These are phyloP conservation scores for Pestalotiopsis sp. DNA, from an alignment of 2,329 filamentous ascomycete species.

Conservation along the genomic window DNA sequence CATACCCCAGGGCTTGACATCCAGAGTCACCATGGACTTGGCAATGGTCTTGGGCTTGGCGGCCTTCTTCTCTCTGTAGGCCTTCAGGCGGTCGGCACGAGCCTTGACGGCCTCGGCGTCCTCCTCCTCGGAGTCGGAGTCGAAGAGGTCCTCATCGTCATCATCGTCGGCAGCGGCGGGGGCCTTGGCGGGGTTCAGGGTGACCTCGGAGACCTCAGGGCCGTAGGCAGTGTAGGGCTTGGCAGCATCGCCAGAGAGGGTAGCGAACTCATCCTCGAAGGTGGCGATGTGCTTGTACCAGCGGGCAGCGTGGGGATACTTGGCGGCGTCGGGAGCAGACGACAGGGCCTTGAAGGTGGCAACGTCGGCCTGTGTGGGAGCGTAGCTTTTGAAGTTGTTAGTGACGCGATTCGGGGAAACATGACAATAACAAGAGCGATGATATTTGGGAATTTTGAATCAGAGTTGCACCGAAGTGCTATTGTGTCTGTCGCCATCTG, in stretches of 20 bases:
- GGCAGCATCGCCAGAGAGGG: conserved; percentile 85
- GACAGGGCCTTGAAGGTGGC: conserved; percentile 89
- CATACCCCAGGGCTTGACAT: conserved; percentile 99
- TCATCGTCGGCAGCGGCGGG: conserved; percentile 70
- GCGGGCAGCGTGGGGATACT: conserved; percentile 91
- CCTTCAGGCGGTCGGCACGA: conserved; percentile 86
- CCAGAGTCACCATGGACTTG: conserved; percentile 94
- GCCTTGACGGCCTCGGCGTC: conserved; percentile 81
- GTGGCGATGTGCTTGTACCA: conserved; percentile 99
- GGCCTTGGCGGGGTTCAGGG: conserved; percentile 84
- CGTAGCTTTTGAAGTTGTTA: conserved; percentile 39
- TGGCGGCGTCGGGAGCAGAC: conserved; percentile 71
- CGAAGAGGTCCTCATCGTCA: conserved; percentile 91
- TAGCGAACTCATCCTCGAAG: conserved; percentile 89
- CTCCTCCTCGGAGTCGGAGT: conserved; percentile 90
- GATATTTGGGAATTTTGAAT: conserved; percentile 16
- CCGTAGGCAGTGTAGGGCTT: conserved; percentile 90
- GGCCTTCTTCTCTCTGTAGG: conserved; percentile 97
- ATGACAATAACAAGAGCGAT: neutral
- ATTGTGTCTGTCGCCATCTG: conserved; percentile 38
- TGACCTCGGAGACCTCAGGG: conserved; percentile 75
- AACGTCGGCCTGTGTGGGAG: conserved; percentile 92
- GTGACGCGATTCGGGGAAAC: neutral
- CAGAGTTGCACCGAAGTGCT: conserved; percentile 37
- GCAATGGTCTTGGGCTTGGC: conserved; percentile 87